Base-by-base conservation (phyloP, 306 rosid species). In the Lathyrus sativus region DNA sequence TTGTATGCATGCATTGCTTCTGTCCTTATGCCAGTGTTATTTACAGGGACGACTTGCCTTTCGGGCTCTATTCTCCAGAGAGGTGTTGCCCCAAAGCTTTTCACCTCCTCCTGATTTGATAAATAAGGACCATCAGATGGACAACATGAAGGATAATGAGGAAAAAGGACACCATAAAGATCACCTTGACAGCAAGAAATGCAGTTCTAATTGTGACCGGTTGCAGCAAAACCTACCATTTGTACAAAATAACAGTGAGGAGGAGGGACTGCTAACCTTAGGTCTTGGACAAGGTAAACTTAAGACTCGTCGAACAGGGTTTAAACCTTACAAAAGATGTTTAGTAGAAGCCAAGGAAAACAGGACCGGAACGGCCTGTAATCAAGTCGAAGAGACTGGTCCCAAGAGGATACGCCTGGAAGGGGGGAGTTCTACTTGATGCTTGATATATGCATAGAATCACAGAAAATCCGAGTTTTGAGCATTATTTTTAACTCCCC, bases 281-380 rank as follows among this genome's bases (percentile, higher is more conserved):
- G 95, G 99, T 70, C 89, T 87, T 24, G 87, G 90, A 78, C 81
- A 58, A 19, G 96, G 86, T 61, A 88, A 76, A 75, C 84, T 80
- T 51, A 90, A 81, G 82, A 74, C 79, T 74, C 77, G 78, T 70
- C 90, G 84, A 65, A 93, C 95, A 11, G 99, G 99, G 70, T 93
- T 93, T 76, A 93, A 87, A 79, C 97, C 96, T 69, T 93, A 93
- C 82, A 90, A 90, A 78, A 88, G 97, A 81, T 90, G 99, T 82
- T 84, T 93, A 5, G 70, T 78, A 63, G 98, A 89, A 80, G 88
- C 85, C 28, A 88, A 77, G 59, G 99, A 90, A 72, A 86, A 70
- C 74, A 74, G 69, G 68, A 67, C 77, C 58, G 86, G 81, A 76
- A 73, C 68, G 22, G 37, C 73, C 43, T 55, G 75, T 78, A 81